A percentile compares a stretch with the other conserved stretches of the same genome.
Conservation (phyloP, 352 stramenopile genomes). For the Paralagenidium karlingii region DNA sequence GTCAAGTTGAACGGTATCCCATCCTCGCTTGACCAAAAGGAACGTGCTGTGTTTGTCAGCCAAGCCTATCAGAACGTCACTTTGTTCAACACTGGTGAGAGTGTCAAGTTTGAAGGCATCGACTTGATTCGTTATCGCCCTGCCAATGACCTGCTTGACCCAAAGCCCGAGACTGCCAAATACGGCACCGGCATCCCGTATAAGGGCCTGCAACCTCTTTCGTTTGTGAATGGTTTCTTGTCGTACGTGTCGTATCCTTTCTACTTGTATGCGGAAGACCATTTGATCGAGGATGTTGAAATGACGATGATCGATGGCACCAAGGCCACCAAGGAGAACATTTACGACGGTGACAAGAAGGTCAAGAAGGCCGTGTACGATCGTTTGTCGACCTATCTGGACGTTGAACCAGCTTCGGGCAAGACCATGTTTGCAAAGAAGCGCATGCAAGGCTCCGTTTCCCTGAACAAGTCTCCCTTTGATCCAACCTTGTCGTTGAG, state of each 20-base stretch:
- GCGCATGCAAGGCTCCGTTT: slow-evolving; percentile 43
- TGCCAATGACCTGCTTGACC: slow-evolving; percentile 21
- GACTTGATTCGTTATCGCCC: slow-evolving; percentile 34
- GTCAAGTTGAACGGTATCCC: slow-evolving; percentile 36
- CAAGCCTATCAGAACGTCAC: slow-evolving; percentile 32
- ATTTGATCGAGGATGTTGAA: slow-evolving; percentile 22
- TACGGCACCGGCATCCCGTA: slow-evolving; percentile 39
- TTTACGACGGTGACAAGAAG: slow-evolving; percentile 34
- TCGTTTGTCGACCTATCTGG: slow-evolving; percentile 42
- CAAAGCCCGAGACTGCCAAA: slow-evolving; percentile 7
- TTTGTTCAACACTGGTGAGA: slow-evolving; percentile 22
- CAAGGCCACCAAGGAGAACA: slow-evolving; percentile 13
- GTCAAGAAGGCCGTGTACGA: slow-evolving; percentile 27
- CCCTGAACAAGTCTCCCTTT: slow-evolving; percentile 23
- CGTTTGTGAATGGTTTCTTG: slow-evolving; percentile 52
- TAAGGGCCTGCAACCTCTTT: slow-evolving; percentile 47
- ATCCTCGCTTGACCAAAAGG: slow-evolving; percentile 11
- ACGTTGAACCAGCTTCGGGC: slow-evolving; percentile 53
- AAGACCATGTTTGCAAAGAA: slow-evolving; percentile 61
- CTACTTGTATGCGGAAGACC: slow-evolving; percentile 44
- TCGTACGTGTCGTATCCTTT: slow-evolving; percentile 58
- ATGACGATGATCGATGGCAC: slow-evolving; percentile 46
- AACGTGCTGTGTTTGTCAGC: slow-evolving; percentile 1
- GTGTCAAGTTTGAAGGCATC: slow-evolving; percentile 28
- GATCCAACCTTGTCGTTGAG: slow-evolving; percentile 31